Conservation (phyloP, 306 rosid genomes). For the Vigna hirtella region DNA sequence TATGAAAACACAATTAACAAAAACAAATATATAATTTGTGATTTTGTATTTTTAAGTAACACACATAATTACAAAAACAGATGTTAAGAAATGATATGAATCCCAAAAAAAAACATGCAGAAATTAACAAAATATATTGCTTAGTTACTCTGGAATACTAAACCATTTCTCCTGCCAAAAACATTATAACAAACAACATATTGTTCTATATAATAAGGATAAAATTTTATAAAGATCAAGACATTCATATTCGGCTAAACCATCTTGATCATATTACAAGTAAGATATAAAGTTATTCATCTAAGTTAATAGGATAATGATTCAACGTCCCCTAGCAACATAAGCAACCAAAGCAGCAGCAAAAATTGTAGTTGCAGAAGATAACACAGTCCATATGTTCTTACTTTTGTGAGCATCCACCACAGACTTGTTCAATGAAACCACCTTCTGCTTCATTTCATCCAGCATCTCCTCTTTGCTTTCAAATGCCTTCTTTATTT, state of each 20-base stretch:
- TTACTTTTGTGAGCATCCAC: conserved; percentile 60
- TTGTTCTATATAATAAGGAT: conserved; percentile 33
- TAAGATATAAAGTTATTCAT: background rate
- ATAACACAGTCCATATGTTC: conserved; percentile 65
- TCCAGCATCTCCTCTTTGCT: conserved; percentile 65
- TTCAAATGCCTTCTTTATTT: conserved; percentile 70
- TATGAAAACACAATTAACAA: no score
- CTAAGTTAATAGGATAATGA: conserved; percentile 26
- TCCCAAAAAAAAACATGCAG: no score
- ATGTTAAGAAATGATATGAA: no score
- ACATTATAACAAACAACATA: background rate
- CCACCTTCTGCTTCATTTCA: conserved; percentile 64
- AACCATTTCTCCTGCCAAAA: no score
- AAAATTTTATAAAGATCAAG: conserved; percentile 14
- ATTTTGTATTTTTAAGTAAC: no score
- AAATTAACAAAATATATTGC: no score
- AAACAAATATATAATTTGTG: no score
- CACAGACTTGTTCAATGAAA: conserved; percentile 43
- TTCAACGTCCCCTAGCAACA: conserved; percentile 72
- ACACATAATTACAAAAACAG: no score
- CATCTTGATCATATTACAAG: conserved; percentile 42
- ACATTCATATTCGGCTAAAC: conserved; percentile 15
- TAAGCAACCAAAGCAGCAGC: conserved; percentile 74
- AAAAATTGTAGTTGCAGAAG: conserved; percentile 70
- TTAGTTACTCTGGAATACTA: no score